Percentiles rank a stretch among this genome's conserved stretches.
These are phyloP conservation scores for Dorcoceras hygrometricum DNA, from an alignment of 257 asterid species.

Conservation along the genomic window DNA sequence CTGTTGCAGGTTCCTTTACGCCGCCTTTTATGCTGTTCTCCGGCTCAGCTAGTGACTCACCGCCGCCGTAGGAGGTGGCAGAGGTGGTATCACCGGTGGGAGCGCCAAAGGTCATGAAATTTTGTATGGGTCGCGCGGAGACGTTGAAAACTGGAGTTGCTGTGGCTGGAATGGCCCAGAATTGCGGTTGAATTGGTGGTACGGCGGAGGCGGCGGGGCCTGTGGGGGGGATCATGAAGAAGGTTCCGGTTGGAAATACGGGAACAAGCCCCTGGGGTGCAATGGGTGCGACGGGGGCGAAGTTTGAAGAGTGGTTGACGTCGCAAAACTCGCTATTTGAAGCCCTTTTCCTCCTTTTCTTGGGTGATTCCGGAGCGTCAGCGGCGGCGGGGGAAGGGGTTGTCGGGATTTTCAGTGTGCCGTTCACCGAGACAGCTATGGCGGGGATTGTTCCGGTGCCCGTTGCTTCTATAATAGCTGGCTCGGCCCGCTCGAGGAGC, in stretches of 20 bases:
- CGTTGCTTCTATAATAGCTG: constrained; percentile 72
- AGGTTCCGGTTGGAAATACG: constrained; percentile 56
- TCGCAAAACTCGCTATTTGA: constrained; percentile 54
- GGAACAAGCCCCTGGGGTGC: constrained; percentile 66
- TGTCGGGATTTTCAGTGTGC: constrained; percentile 63
- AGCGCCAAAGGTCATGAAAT: constrained; percentile 31
- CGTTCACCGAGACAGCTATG: constrained; percentile 77
- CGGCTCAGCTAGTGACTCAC: constrained; percentile 23
- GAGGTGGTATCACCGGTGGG: not conserved
- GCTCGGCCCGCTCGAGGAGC: constrained; percentile 81
- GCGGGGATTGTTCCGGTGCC: constrained; percentile 83
- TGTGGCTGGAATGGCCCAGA: constrained; percentile 77
- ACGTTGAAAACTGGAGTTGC: constrained; percentile 55
- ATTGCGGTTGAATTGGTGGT: constrained; percentile 51
- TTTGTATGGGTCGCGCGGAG: constrained; percentile 47
- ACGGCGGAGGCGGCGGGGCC: constrained; percentile 26
- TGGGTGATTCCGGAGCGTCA: constrained; percentile 31
- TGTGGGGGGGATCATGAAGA: constrained; percentile 62
- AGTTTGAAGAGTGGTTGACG: constrained; percentile 38
- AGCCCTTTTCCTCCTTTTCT: constrained; percentile 45
- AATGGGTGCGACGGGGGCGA: constrained; percentile 67
- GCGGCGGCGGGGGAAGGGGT: constrained; percentile 30
- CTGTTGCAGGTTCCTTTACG: constrained; percentile 23
- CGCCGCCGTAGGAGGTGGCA: constrained; percentile 6
- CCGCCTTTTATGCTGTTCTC: constrained; percentile 15